Evolutionary conservation across 805 yeast genomes (phyloP), one percentile per base, ranked within the genome.

Genomic region (Teunomyces atbi): DNA sequence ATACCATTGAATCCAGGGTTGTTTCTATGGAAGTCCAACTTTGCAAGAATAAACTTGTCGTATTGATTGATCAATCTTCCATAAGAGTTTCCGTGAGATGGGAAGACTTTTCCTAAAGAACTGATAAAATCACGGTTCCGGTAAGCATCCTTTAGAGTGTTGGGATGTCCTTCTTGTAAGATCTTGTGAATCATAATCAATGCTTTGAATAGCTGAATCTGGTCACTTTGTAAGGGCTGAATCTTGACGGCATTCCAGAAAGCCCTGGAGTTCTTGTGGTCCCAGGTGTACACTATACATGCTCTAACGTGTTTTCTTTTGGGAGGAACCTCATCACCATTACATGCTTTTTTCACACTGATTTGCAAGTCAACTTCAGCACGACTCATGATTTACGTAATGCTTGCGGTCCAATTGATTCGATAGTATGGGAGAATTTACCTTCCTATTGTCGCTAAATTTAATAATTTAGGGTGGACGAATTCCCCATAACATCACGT

Each of bases 221-320:
- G 96, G 58, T 88, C 92, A 46, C 79, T 77, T 52, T 84, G 90
- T 47, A 91, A 70, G 1, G 97, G 96, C 51, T 83, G 82, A 44
- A 85, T 66, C 64, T 87, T 89, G 51, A 92, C 71, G 1, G 84
- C 82, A 56, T 86, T 82, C 92, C 97, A 92, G 58, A 91, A 87
- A 7, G 87, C 88, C 47, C 81, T 76, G 3, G 95, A 82, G 33
- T 89, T 82, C 61, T 86, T 85, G 59, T 89, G 92, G 65, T 94
- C 99, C 97, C 97, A 92, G 0, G 97, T 89, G 66, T 85, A 91
- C 32, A 92, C 96, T 49, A 91, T 91, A 71, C 97, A 89, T 1
- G 96, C 89, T 59, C 99, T 76, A 5, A 92, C 98, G 67, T 92
- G 99, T 64, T 92, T 92, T 56, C 99, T 76, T 66, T 92, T 92